Evolutionary conservation across 2,329 filamentous ascomycete genomes (phyloP).

Genomic region (Apiospora arundinis): DNA sequence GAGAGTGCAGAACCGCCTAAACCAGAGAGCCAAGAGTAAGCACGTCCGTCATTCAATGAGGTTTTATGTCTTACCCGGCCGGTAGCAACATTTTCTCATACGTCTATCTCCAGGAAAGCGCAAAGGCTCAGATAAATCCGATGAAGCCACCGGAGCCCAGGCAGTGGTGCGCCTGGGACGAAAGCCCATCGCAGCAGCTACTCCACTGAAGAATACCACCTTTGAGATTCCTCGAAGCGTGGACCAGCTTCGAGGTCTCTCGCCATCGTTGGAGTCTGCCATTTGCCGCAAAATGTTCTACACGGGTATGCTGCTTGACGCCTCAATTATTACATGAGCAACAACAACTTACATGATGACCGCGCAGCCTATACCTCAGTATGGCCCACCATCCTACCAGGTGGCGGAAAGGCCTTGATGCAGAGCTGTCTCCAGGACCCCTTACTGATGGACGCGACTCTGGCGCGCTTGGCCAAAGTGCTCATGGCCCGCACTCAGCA

Average conservation of each 20-base stretch:
- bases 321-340: neutral
- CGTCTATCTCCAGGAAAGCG: neutral
- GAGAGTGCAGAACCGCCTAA: neutral
- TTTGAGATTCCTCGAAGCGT: neutral
- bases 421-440: neutral
- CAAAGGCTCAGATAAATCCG: neutral
- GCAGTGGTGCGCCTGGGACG: neutral
- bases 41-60: neutral
- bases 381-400: neutral
- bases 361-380: neutral
- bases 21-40: conserved; percentile 9
- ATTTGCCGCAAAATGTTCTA: conserved; percentile 15
- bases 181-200: neutral
- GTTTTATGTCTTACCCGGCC: neutral
- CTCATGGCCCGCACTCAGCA: conserved; percentile 3
- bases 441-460: neutral
- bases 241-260: conserved; percentile 8
- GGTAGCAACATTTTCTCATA: neutral
- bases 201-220: neutral
- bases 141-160: neutral
- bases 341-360: neutral
- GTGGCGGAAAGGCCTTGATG: neutral
- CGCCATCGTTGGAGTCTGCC: neutral
- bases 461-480: neutral
- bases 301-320: neutral